Conservation (phyloP, 371 early-diverging fungal genomes). For the Rhizopus stolonifer region DNA sequence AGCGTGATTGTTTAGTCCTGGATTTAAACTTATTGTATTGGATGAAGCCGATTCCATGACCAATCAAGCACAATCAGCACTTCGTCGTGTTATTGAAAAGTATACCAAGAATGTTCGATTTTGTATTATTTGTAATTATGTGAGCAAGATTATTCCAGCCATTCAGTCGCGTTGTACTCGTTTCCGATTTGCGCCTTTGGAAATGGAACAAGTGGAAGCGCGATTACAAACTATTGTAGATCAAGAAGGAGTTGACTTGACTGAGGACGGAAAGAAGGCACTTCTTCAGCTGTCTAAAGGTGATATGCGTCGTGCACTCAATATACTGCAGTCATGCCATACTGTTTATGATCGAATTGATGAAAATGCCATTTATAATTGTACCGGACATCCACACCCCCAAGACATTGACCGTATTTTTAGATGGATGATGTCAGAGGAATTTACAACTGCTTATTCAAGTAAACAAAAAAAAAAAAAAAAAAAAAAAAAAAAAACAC, state of each 20-base stretch:
- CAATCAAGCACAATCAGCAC: constrained; percentile 92
- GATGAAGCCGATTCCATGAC: constrained; percentile 99
- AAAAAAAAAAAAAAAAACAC: too few relatives aligned
- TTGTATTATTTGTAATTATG: constrained; percentile 99
- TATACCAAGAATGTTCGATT: constrained; percentile 97
- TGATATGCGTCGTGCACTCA: constrained; percentile 97
- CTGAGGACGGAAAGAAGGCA: constrained; percentile 79
- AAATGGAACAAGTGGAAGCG: constrained; percentile 68
- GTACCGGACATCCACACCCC: constrained; percentile 91
- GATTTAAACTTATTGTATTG: constrained; percentile 94
- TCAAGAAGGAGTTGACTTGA: constrained; percentile 77
- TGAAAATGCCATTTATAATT: constrained; percentile 81
- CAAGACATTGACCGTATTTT: constrained; percentile 80
- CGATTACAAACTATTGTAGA: constrained; percentile 77
- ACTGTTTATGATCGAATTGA: constrained; percentile 79
- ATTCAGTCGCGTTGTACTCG: constrained; percentile 98
- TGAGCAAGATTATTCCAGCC: constrained; percentile 97
- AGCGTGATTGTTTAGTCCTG: constrained; percentile 40
- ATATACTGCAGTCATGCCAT: constrained; percentile 91
- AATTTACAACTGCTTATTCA: constrained; percentile 76
- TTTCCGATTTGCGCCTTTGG: constrained; percentile 95
- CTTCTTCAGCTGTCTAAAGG: constrained; percentile 83
- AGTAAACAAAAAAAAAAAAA: constrained; percentile 44
- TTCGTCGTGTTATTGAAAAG: constrained; percentile 98
- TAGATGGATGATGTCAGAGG: constrained; percentile 78